phyloP scores from a whole-genome alignment of 2,329 filamentous ascomycete genomes.

The Alternaria consortialis region DNA sequence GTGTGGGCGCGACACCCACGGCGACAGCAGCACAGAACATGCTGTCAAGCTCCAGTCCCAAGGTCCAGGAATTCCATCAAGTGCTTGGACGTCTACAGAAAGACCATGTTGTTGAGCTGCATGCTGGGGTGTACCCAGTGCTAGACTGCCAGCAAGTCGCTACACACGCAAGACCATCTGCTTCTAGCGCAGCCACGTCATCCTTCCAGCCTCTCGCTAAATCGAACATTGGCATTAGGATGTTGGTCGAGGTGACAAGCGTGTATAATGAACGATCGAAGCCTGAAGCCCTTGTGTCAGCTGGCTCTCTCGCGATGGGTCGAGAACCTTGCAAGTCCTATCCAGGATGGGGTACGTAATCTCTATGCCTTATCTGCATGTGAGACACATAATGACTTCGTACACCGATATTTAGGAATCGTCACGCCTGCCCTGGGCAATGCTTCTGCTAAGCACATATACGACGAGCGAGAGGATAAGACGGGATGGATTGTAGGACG shows the following conservation, averaged over 20 bases:
- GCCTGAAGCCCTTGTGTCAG: slow-evolving; percentile 73
- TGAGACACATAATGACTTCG: too few relatives aligned
- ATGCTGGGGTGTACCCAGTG: slow-evolving; percentile 78
- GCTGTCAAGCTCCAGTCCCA: slow-evolving; percentile 53
- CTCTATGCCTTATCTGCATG: too few relatives aligned
- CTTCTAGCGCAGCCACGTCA: slow-evolving; percentile 21
- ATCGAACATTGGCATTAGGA: slow-evolving; percentile 69
- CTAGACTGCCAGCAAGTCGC: slow-evolving; percentile 83
- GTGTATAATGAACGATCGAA: slow-evolving; percentile 63
- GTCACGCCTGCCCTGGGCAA: slow-evolving; percentile 66
- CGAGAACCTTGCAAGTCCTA: slow-evolving; percentile 78
- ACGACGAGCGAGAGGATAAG: slow-evolving; percentile 38
- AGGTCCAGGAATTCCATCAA: slow-evolving; percentile 51
- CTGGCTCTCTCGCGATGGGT: slow-evolving; percentile 74
- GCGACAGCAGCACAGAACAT: slow-evolving; percentile 71
- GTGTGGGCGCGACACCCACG: slow-evolving; percentile 80
- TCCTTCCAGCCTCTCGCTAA: slow-evolving; percentile 55
- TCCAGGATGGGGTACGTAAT: slow-evolving; percentile 67
- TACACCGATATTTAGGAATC: slow-evolving; percentile 46
- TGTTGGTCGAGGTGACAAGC: slow-evolving; percentile 76
- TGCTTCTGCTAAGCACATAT: slow-evolving; percentile 26
- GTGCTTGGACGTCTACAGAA: slow-evolving; percentile 52
- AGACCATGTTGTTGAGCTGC: slow-evolving; percentile 67
- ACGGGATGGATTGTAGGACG: slow-evolving; percentile 73
- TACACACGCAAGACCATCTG: slow-evolving; percentile 65